A percentile compares a stretch with the other conserved stretches of the same genome.
phyloP scores from a whole-genome alignment of 2,329 filamentous ascomycete species.

The Exophiala dermatitidis region DNA sequence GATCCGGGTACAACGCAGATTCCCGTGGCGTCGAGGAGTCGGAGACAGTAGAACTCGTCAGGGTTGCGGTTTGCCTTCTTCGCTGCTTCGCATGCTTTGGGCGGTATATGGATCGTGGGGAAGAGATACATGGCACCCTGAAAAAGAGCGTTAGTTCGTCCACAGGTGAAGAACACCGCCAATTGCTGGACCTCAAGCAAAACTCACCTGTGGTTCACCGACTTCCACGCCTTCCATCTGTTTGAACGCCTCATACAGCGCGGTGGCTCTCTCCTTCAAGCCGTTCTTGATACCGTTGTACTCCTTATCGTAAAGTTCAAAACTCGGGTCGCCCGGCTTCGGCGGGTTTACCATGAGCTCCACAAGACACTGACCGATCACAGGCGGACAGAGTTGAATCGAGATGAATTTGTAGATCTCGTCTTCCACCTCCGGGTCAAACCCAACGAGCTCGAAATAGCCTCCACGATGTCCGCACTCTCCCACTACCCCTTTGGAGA shows the following conservation, averaged over 20 bases:
- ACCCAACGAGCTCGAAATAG: conserved; percentile 93
- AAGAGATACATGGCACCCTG: conserved; percentile 98
- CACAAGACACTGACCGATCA: conserved; percentile 91
- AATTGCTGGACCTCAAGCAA: background rate
- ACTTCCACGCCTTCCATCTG: conserved; percentile 95
- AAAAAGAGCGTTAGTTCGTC: background rate
- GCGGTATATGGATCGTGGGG: conserved; percentile 77
- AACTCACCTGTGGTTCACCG: conserved; percentile 62
- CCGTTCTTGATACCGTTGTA: conserved; percentile 75
- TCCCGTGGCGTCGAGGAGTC: conserved; percentile 84
- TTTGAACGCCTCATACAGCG: conserved; percentile 82
- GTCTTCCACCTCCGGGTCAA: conserved; percentile 74
- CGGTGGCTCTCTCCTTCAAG: conserved; percentile 69
- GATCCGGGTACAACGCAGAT: conserved; percentile 89
- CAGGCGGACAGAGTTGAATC: conserved; percentile 92
- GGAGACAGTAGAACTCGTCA: conserved; percentile 92
- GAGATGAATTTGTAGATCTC: conserved; percentile 99
- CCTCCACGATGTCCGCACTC: conserved; percentile 97
- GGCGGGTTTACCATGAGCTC: conserved; percentile 98
- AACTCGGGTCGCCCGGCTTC: conserved; percentile 70
- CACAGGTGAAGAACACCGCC: background rate
- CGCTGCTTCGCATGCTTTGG: conserved; percentile 70
- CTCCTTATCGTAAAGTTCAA: conserved; percentile 75
- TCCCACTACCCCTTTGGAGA: conserved; percentile 97
- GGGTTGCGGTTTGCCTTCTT: conserved; percentile 62